Percentiles rank a stretch among this genome's conserved stretches.
phyloP scores from a whole-genome alignment of 495 filamentous ascomycete species.

The Aeminium ludgeri region DNA sequence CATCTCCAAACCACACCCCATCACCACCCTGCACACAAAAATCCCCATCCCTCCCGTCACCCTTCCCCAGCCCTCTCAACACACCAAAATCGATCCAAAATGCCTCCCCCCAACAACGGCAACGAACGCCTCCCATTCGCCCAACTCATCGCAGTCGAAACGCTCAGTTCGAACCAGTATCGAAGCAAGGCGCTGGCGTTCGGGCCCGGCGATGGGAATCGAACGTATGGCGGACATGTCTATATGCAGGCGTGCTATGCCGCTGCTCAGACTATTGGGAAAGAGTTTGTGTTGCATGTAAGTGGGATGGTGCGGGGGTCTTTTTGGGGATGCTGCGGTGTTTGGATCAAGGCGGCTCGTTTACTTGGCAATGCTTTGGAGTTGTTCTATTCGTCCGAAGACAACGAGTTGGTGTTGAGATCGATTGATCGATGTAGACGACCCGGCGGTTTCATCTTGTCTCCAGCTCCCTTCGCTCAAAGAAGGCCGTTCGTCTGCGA shows the following conservation, averaged over 20 bases:
- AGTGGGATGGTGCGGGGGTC: no score
- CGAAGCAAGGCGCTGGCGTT: slow-evolving; percentile 17
- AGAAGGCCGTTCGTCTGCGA: no score
- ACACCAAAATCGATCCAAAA: no score
- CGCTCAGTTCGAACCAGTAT: slow-evolving; percentile 6
- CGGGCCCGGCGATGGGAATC: slow-evolving; percentile 10
- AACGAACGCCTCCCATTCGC: slow-evolving; percentile 10
- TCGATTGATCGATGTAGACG: no score
- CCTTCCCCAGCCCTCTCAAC: no score
- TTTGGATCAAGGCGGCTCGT: no score
- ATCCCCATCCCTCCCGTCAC: no score
- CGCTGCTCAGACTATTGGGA: slow-evolving; percentile 35
- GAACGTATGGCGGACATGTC: slow-evolving; percentile 42
- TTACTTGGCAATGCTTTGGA: not conserved
- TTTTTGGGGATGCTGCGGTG: not conserved
- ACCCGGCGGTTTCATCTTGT: no score
- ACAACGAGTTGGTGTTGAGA: not conserved
- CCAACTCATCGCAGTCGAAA: slow-evolving; percentile 18
- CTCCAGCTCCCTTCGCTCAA: no score
- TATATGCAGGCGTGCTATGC: slow-evolving; percentile 48
- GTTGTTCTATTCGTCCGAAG: not conserved
- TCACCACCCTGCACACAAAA: no score
- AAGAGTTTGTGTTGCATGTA: slow-evolving; percentile 45
- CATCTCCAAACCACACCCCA: no score
- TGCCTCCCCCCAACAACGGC: slow-evolving; percentile 3